Conservation (phyloP, 2,329 filamentous ascomycete genomes). For the Penicillium sp. region DNA sequence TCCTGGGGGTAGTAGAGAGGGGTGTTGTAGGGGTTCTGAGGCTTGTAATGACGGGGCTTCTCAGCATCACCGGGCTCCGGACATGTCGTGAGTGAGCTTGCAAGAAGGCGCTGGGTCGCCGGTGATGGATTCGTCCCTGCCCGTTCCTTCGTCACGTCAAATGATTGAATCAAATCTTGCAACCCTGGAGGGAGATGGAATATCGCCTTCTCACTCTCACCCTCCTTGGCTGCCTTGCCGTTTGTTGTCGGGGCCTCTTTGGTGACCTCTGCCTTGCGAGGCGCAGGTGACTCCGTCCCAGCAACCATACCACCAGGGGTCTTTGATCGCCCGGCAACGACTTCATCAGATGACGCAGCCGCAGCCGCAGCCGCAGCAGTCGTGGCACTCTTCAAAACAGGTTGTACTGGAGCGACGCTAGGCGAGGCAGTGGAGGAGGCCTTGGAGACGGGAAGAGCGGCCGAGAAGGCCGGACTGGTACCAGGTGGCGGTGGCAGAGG, state of each 20-base stretch:
- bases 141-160: conserved; percentile 73
- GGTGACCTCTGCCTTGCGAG: conserved; percentile 45
- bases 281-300: conserved; percentile 44
- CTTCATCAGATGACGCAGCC: conserved; percentile 37
- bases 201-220: conserved; percentile 69
- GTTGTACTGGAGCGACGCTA: conserved; percentile 47
- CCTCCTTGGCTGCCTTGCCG: conserved; percentile 44
- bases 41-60: conserved; percentile 75
- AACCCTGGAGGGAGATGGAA: conserved; percentile 87
- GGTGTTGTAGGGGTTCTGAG: conserved; percentile 72
- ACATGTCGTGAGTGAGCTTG: conserved; percentile 65
- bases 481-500: conserved; percentile 87
- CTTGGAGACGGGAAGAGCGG: conserved; percentile 48
- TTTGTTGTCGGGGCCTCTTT: conserved; percentile 45
- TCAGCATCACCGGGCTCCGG: conserved; percentile 76
- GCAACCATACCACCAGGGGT: conserved; percentile 44
- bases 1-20: conserved; percentile 86
- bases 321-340: conserved; percentile 41
- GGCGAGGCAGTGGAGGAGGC: conserved; percentile 57
- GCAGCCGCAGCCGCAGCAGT: conserved; percentile 37
- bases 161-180: conserved; percentile 85
- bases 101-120: conserved; percentile 67
- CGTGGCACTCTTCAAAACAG: conserved; percentile 38
- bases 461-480: conserved; percentile 47
- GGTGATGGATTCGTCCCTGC: conserved; percentile 57